Evolutionary conservation across 2,329 filamentous ascomycete species (phyloP), one percentile per base, ranked within the genome.

Genomic region (Helotiales sp.): DNA sequence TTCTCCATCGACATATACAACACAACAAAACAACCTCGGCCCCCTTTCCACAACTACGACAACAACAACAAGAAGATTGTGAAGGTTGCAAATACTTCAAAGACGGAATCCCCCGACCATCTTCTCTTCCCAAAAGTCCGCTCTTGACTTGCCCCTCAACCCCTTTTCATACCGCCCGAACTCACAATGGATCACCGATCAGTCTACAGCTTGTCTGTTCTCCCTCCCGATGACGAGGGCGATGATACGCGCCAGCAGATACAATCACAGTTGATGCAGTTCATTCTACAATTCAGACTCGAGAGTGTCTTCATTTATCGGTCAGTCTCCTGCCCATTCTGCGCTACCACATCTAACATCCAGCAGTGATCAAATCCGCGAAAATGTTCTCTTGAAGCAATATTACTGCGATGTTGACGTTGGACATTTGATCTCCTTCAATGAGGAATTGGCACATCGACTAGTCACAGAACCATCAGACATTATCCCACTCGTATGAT

Each of bases 321-420:
- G 93, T 95, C 79, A 71, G 81, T 69, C 45, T 34, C 22, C n/a
- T 47, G 64, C 11, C 26, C 30, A 17, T 28, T n/a, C 40, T 34
- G 54, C 15, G 49, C 22, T 10, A n/a, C 20, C 11, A 6, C 32
- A 22, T n/a, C 78, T 83, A 67, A 83, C 52, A 2, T 24, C 40
- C 1, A 40, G 17, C 74, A 96, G 96, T 86, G 95, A 98, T 76
- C 96, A 98, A 81, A 87, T 99, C 67, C 89, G 93, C 75, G 93
- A 98, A 78, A 99, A 99, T 82, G 93, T 96, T 7, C 86, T 98
- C 1, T 85, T 97, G 49, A 96, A 97, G 78, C 93, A 94, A 75
- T 98, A 93, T 82, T 97, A 91, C 80, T 97, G 96, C 83, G 95
- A 99, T 79, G 88, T 99, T 77, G 94, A 99, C 78, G 93, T 99